phyloP scores from a whole-genome alignment of 1,139 yeast species.

The Pichia sorboxylosa region DNA sequence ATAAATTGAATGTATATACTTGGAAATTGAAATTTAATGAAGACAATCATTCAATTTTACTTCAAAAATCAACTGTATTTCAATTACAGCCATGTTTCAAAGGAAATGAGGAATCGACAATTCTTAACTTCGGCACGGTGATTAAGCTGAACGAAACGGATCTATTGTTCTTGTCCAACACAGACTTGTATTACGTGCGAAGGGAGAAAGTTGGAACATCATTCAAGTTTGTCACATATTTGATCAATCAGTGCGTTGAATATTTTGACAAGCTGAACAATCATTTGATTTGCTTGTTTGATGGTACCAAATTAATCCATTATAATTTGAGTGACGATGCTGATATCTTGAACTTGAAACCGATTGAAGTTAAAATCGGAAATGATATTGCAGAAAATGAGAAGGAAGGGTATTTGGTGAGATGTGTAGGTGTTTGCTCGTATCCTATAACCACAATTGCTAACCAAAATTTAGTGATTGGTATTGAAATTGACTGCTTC shows the following conservation, averaged over 20 bases:
- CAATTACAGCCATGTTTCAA: slow-evolving; percentile 20
- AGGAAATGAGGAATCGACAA: slow-evolving; percentile 13
- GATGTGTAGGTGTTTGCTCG: slow-evolving; percentile 21
- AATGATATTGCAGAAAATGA: slow-evolving; percentile 6
- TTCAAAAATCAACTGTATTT: slow-evolving; percentile 18
- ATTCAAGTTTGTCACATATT: slow-evolving; percentile 9
- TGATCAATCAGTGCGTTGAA: slow-evolving; percentile 18
- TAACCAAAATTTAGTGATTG: slow-evolving; percentile 22
- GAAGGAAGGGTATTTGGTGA: slow-evolving; percentile 10
- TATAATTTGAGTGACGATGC: slow-evolving; percentile 19
- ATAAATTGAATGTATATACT: slow-evolving; percentile 22
- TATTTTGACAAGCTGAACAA: slow-evolving; percentile 19
- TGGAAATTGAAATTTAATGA: slow-evolving; percentile 16
- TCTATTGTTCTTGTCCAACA: slow-evolving; percentile 22
- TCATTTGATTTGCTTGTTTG: slow-evolving; percentile 19
- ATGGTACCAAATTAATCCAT: slow-evolving; percentile 22
- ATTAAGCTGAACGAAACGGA: slow-evolving; percentile 20
- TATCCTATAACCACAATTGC: slow-evolving; percentile 23
- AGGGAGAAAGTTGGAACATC: slow-evolving; percentile 14
- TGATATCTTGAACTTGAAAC: slow-evolving; percentile 15
- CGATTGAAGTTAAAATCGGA: slow-evolving; percentile 20
- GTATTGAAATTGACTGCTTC: slow-evolving; percentile 22
- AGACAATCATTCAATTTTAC: slow-evolving; percentile 5
- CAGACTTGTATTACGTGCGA: slow-evolving; percentile 24
- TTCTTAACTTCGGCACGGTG: slow-evolving; percentile 17